Base-by-base conservation (phyloP, 2,329 filamentous ascomycete species). In the Plectosphaerella sp. region DNA sequence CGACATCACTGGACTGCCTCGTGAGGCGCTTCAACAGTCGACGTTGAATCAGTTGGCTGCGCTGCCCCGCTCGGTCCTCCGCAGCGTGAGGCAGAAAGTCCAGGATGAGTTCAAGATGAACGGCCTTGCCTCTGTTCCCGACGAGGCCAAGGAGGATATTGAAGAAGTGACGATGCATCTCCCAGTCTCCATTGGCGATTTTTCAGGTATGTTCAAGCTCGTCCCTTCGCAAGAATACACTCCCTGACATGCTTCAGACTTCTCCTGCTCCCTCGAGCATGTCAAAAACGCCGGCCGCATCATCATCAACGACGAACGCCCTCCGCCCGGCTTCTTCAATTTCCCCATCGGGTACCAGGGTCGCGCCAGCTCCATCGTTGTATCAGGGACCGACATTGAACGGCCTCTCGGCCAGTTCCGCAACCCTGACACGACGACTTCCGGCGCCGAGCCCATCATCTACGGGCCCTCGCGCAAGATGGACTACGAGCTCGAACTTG, bases 161-260 rank as follows among this genome's bases (percentile, higher is more conserved):
- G 54, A 53, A 1, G 36, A 43, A 14, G 58, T 57, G 1, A 57
- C 16, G 64, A 65, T 82, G 57, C 77, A 84, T 59, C 60, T 86
- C 1, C 84, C 83, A 0, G 65, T 87, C 37, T 62, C 68, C 3
- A 75, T 83, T 16, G 71, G 72, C 5, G 81, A 79, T 36, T 86
- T 83, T 59, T 78, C 65, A 4, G 61, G 59, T 61, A 50, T 25
- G 48, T 36, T 2, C 22, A 22, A 18, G 9, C 15, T 52, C 3
- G 54, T 10, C 12, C 43, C 4, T 9, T 22, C 14, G 14, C 20
- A 11, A 15, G 18, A 22, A 11, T 3, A 35, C 10, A 24, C 3
- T 8, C 28, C 7, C 35, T 48, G n/a, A 52, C 35, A n/a, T 8
- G 3, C 9, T 3, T 7, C 72, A 45, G 83, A 84, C 62, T 83